Percentiles rank a stretch among this genome's conserved stretches.
phyloP scores from a whole-genome alignment of 2,329 filamentous ascomycete genomes.

The Mycosphaerella arachidis region DNA sequence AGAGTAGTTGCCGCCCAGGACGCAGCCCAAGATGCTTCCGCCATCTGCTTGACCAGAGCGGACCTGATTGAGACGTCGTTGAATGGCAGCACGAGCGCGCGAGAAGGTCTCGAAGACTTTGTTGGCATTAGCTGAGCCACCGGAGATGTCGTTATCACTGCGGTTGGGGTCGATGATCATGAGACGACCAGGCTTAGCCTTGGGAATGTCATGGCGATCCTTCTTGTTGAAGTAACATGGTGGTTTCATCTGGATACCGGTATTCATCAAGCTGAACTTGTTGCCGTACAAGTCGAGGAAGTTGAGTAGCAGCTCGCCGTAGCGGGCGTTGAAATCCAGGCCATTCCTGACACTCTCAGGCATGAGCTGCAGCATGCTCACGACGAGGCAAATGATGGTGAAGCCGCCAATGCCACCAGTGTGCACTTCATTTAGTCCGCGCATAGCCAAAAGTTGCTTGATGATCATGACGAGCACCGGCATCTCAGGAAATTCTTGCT shows the following conservation, averaged over 20 bases:
- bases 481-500: slow-evolving; percentile 74
- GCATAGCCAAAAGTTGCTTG: slow-evolving; percentile 89
- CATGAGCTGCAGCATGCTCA: slow-evolving; percentile 79
- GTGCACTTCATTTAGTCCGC: slow-evolving; percentile 84
- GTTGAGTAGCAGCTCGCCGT: slow-evolving; percentile 76
- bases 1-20: slow-evolving; percentile 75
- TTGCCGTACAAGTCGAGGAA: slow-evolving; percentile 90
- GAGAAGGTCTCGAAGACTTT: slow-evolving; percentile 67
- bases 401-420: slow-evolving; percentile 91
- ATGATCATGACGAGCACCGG: slow-evolving; percentile 78
- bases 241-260: slow-evolving; percentile 71
- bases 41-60: slow-evolving; percentile 27
- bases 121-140: slow-evolving; percentile 68
- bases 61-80: slow-evolving; percentile 39
- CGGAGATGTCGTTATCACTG: slow-evolving; percentile 78
- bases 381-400: slow-evolving; percentile 87
- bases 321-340: slow-evolving; percentile 59
- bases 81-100: slow-evolving; percentile 55
- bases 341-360: slow-evolving; percentile 62
- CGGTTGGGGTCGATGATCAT: slow-evolving; percentile 93
- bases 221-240: slow-evolving; percentile 76
- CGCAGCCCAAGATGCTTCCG: slow-evolving; percentile 62
- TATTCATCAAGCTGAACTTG: slow-evolving; percentile 63
- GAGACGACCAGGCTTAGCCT: slow-evolving; percentile 61
- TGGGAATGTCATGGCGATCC: slow-evolving; percentile 31